Conservation (phyloP, 345 rosid species). For the Bruguiera sexangula region DNA sequence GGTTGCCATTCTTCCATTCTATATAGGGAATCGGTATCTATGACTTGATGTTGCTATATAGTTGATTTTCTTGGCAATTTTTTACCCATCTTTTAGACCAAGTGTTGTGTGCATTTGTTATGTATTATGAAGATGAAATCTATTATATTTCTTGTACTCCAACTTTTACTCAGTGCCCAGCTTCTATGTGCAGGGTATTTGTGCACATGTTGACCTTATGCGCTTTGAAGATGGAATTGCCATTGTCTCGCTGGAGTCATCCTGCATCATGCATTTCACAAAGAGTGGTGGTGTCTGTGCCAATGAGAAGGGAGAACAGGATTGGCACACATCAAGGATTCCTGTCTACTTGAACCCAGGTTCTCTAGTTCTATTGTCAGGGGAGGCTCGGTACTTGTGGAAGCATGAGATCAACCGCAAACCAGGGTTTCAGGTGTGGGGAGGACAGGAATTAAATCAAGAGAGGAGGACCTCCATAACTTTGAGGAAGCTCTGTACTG, state of each 20-base stretch:
- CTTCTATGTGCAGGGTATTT: conserved; percentile 60
- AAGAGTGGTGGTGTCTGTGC: conserved; percentile 22
- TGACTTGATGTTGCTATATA: no score
- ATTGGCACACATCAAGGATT: conserved; percentile 16
- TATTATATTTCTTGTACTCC: no score
- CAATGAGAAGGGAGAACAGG: conserved; percentile 14
- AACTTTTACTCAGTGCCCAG: no score
- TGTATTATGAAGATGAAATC: not conserved
- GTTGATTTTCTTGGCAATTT: no score
- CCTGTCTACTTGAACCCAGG: conserved; percentile 70
- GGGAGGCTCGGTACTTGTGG: conserved; percentile 83
- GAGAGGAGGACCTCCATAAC: conserved; percentile 69
- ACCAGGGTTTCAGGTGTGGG: conserved; percentile 83
- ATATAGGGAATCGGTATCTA: no score
- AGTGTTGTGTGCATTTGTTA: no score
- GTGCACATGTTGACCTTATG: conserved; percentile 87
- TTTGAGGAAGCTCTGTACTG: conserved; percentile 56
- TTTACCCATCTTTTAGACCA: no score
- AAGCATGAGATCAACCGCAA: conserved; percentile 87
- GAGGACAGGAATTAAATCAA: conserved; percentile 62
- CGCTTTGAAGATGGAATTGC: conserved; percentile 91
- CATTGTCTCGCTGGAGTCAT: conserved; percentile 74
- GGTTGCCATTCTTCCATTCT: no score
- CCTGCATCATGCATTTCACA: conserved; percentile 81
- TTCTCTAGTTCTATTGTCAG: conserved; percentile 72